Percentiles rank a stretch among this genome's conserved stretches.
Conservation (phyloP, 1,284 basidiomycete species). For the Sphagnurus paluster region DNA sequence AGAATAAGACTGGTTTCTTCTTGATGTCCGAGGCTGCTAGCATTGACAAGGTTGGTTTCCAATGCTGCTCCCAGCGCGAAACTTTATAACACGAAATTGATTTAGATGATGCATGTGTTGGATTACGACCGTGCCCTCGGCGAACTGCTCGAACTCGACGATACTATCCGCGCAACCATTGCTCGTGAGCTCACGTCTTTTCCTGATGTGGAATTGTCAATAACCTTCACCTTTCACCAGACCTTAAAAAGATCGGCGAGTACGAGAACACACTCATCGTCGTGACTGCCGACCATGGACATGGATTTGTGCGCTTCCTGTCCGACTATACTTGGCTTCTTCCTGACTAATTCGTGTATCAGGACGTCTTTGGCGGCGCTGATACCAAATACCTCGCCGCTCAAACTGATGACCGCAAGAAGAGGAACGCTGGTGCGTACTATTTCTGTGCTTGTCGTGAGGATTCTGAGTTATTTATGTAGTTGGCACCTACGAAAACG, state of each 20-base stretch:
- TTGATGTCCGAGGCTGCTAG: constrained; percentile 46
- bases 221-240: constrained; percentile 22
- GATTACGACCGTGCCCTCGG: constrained; percentile 45
- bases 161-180: constrained; percentile 41
- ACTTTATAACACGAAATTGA: background rate
- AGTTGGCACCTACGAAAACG: constrained; percentile 38
- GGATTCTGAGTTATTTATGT: background rate
- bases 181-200: constrained; percentile 28
- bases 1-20: constrained; percentile 38
- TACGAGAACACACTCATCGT: constrained; percentile 40
- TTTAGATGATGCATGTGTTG: constrained; percentile 44
- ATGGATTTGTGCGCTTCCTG: constrained; percentile 27
- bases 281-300: constrained; percentile 44
- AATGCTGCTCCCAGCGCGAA: background rate
- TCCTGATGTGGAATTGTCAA: background rate
- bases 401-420: constrained; percentile 35
- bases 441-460: background rate
- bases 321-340: background rate
- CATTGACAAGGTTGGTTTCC: constrained; percentile 36
- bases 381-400: constrained; percentile 42
- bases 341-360: background rate
- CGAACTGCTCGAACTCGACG: constrained; percentile 42
- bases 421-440: constrained; percentile 32
- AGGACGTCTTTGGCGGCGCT: constrained; percentile 43
- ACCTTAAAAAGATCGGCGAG: constrained; percentile 41